Percentiles rank a stretch among this genome's conserved stretches.
Evolutionary conservation across 208 protist genomes (phyloP).

Genomic region (Endotrypanum monterogeii): DNA sequence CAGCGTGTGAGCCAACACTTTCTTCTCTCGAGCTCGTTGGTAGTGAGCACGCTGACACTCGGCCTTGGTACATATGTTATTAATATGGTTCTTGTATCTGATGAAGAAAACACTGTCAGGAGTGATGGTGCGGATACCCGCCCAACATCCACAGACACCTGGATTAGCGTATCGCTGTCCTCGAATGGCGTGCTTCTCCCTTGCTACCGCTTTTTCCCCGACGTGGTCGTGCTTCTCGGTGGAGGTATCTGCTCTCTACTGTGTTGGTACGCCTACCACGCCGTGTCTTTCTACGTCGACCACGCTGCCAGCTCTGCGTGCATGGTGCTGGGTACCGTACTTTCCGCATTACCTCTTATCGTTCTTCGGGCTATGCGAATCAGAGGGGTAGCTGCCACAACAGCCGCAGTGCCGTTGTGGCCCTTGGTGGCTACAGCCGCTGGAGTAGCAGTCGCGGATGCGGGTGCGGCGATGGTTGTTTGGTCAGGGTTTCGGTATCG

Average conservation of each 20-base stretch:
- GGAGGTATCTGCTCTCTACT: slow-evolving; percentile 8
- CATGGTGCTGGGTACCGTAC: slow-evolving; percentile 18
- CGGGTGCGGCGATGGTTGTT: slow-evolving; percentile 17
- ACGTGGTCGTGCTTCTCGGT: slow-evolving; percentile 18
- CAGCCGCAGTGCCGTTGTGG: slow-evolving; percentile 1
- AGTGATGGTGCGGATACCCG: background rate
- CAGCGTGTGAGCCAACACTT: slow-evolving; percentile 31
- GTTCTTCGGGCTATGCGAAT: slow-evolving; percentile 7
- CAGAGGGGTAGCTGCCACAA: slow-evolving; percentile 1
- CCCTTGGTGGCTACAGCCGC: background rate
- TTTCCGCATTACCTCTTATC: slow-evolving; percentile 17
- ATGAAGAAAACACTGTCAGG: background rate
- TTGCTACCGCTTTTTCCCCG: slow-evolving; percentile 18
- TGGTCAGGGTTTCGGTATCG: slow-evolving; percentile 12
- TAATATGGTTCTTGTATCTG: background rate
- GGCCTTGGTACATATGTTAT: slow-evolving; percentile 13
- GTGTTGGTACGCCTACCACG: slow-evolving; percentile 30
- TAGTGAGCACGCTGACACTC: slow-evolving; percentile 12
- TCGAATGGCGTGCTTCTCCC: slow-evolving; percentile 1
- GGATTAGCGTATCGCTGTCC: background rate
- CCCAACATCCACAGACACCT: background rate
- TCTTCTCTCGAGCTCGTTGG: slow-evolving; percentile 21
- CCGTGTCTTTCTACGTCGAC: slow-evolving; percentile 31
- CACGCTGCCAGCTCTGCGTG: slow-evolving; percentile 24
- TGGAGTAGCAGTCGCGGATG: slow-evolving; percentile 1